A percentile compares a stretch with the other conserved stretches of the same genome.
phyloP scores from a whole-genome alignment of 768 basidiomycete species.

The Termitomyces sp. region DNA sequence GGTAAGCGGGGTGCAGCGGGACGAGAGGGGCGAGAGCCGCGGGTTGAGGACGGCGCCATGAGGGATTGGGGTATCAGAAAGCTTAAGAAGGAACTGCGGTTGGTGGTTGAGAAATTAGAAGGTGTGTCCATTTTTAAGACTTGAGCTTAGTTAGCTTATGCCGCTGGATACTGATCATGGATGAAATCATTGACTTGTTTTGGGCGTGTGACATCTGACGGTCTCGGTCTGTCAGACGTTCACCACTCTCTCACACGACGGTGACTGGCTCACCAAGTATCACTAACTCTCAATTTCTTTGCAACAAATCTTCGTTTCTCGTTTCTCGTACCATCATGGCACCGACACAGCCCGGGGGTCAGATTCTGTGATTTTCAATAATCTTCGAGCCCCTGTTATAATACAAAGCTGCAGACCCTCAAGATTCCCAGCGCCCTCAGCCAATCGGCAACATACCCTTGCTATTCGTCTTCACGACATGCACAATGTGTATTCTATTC shows the following conservation, averaged over 20 bases:
- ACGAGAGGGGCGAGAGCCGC: not conserved
- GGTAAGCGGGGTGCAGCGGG: not conserved
- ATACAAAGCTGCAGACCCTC: conserved; percentile 43
- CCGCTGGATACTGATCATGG: too few species aligned
- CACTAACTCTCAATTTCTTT: not conserved
- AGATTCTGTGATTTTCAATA: not conserved
- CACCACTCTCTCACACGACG: not conserved
- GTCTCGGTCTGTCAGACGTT: not conserved
- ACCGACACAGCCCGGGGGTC: conserved; percentile 13
- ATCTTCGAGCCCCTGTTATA: not conserved
- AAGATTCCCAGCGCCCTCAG: conserved; percentile 54
- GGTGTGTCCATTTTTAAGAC: not conserved
- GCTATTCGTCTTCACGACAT: conserved; percentile 55
- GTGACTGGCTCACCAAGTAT: not conserved
- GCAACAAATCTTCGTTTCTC: not conserved
- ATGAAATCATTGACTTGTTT: not conserved
- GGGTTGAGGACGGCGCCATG: not conserved
- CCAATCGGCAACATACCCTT: conserved; percentile 56
- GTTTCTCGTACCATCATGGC: conserved; percentile 2
- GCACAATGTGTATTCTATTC: conserved; percentile 53
- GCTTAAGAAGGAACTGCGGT: too few species aligned
- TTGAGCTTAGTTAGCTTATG: too few species aligned
- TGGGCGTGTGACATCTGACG: not conserved
- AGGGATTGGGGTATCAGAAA: not conserved
- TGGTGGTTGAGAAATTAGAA: not conserved